Base-by-base conservation (phyloP, 1,284 basidiomycete species). In the Coniferiporia weirii region DNA sequence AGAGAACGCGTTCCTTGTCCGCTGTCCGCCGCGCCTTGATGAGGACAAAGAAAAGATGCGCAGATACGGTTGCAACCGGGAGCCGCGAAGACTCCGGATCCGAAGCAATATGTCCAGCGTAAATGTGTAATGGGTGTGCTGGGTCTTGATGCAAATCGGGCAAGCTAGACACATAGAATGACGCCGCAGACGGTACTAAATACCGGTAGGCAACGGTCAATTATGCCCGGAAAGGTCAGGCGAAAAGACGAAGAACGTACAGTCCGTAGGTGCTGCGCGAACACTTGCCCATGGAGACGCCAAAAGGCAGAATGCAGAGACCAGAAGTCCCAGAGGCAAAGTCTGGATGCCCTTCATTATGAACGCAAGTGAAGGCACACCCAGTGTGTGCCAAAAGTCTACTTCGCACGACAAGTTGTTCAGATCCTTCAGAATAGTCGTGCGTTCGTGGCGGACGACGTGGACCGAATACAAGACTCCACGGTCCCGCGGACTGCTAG, bases 31-130 rank as follows among this genome's bases (percentile, higher is more conserved):
- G 81, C 34, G 95, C 94, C 72, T 95, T 92, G 38, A 94, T 79
- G 73, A 98, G 81, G 61, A 97, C 84, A 71, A 99, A 99, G 76
- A 89, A 95, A 15, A 95, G 72, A 69, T 95, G 91, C 0, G 92
- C 79, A 35, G 85, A 85, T 51, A 90, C 77, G 61, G 85, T 81
- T 22, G 77, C 83, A 13, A 72, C 66, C 4, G 78, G 72, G 35
- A 78, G 74, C 20, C 70, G 71, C 8, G 76, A 62, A 9, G 75
- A 79, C 66, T 85, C 78, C 7, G 92, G 89, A 73, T 95, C 92
- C 1, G 91, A 88, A 15, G 88, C 77, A 27, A 95, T 74, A 68
- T 91, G 86, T 0, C 93, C 93, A 5, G 92, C 87, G 65, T 87
- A 94, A 65, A 95, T 81, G 61, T 83, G 84, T 45, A 95, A 71